Percentiles rank a stretch among this genome's conserved stretches.
Evolutionary conservation across 208 protist species (phyloP).

Genomic region (Angomonas deanei): DNA sequence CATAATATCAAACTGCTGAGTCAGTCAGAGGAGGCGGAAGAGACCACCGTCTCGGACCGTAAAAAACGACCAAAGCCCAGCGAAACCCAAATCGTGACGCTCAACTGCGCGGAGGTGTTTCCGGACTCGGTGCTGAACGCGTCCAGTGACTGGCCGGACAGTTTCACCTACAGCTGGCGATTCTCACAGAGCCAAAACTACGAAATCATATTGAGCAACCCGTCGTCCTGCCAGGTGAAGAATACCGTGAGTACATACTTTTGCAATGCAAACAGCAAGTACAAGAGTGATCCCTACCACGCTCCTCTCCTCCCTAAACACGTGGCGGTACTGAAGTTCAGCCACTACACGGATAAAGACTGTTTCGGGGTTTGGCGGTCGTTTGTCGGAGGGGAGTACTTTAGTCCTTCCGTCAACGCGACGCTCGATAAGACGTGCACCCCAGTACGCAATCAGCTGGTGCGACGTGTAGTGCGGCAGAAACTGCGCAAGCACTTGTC

Average conservation of each 20-base stretch:
- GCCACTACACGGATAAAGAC: slow-evolving; percentile 31
- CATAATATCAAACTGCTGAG: slow-evolving; percentile 14
- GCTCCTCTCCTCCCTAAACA: slow-evolving; percentile 70
- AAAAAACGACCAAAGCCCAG: background rate
- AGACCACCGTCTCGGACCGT: background rate
- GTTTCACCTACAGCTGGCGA: slow-evolving; percentile 55
- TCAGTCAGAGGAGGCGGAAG: background rate
- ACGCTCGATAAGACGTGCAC: slow-evolving; percentile 60
- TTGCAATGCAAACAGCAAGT: slow-evolving; percentile 24
- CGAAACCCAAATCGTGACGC: slow-evolving; percentile 16
- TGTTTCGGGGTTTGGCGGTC: slow-evolving; percentile 72
- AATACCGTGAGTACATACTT: background rate
- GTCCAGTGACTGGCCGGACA: slow-evolving; percentile 69
- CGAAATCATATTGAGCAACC: background rate
- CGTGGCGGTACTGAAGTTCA: slow-evolving; percentile 46
- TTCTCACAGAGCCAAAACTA: slow-evolving; percentile 48
- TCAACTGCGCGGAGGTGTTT: slow-evolving; percentile 40
- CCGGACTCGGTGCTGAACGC: slow-evolving; percentile 33
- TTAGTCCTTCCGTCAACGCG: slow-evolving; percentile 55
- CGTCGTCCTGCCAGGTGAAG: background rate
- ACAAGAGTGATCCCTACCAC: slow-evolving; percentile 70
- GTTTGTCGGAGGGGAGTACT: slow-evolving; percentile 78
- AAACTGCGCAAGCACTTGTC: background rate
- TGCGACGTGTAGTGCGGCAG: slow-evolving; percentile 37
- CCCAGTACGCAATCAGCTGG: slow-evolving; percentile 64